Evolutionary conservation across 2,329 filamentous ascomycete genomes (phyloP).

Genomic region (Talaromyces verruculosus): DNA sequence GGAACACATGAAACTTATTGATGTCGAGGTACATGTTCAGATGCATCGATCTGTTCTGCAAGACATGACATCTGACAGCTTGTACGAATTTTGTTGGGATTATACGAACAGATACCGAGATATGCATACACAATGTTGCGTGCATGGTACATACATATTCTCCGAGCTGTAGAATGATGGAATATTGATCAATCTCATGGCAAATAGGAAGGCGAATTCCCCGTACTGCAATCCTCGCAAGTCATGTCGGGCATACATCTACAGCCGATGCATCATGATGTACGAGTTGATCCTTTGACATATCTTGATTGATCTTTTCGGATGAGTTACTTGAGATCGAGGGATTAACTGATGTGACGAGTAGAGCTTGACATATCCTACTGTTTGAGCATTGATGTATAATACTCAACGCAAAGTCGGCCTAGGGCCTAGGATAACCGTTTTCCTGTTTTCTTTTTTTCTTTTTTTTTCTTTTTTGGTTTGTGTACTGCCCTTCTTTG

Average conservation of each 20-base stretch:
- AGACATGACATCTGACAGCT: background rate
- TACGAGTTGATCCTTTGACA: background rate
- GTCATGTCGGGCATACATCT: background rate
- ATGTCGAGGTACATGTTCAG: background rate
- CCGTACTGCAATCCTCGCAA: background rate
- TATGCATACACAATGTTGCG: background rate
- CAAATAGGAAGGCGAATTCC: background rate
- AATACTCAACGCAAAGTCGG: background rate
- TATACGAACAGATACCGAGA: background rate
- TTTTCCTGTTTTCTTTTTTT: background rate
- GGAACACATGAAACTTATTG: background rate
- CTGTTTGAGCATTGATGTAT: background rate
- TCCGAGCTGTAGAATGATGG: background rate
- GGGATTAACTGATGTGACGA: background rate
- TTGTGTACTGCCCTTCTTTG: background rate
- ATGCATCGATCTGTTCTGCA: background rate
- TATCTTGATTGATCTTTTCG: background rate
- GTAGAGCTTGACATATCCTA: background rate
- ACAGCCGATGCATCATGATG: background rate
- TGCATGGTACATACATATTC: background rate
- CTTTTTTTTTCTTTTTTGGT: too few relatives aligned
- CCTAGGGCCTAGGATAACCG: background rate
- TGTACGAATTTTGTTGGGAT: background rate
- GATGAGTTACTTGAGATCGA: background rate
- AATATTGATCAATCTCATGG: background rate